These are phyloP conservation scores for Hypomontagnella submonticulosa DNA, from an alignment of 495 filamentous ascomycete genomes.

Conservation along the genomic window DNA sequence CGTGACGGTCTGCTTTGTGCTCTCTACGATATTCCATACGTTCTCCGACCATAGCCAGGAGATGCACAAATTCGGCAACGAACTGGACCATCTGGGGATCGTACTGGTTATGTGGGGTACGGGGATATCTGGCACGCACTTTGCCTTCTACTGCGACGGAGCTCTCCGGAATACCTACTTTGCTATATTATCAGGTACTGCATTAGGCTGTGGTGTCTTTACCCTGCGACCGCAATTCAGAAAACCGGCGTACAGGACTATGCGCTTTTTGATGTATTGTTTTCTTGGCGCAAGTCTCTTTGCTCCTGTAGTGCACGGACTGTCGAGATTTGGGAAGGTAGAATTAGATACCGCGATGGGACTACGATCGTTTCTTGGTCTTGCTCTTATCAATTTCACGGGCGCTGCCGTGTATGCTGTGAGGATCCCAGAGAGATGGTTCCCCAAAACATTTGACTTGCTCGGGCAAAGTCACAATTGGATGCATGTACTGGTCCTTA, in stretches of 20 bases:
- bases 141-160: conserved; percentile 15
- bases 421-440: conserved; percentile 17
- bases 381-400: conserved; percentile 16
- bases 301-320: conserved; percentile 1
- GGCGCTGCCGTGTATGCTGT: conserved; percentile 9
- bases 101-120: conserved; percentile 19
- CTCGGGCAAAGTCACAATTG: conserved; percentile 20
- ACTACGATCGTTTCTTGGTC: conserved; percentile 7
- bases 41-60: conserved; percentile 15
- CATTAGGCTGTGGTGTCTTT: conserved; percentile 4
- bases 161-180: conserved; percentile 13
- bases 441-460: conserved; percentile 11
- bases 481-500: conserved; percentile 16
- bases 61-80: conserved; percentile 17
- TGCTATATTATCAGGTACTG: background rate
- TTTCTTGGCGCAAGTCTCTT: conserved; percentile 14
- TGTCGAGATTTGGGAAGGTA: background rate
- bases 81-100: conserved; percentile 19
- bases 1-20: conserved; percentile 14
- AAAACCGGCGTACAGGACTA: conserved; percentile 11
- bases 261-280: conserved; percentile 14
- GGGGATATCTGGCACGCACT: conserved; percentile 9
- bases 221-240: conserved; percentile 11
- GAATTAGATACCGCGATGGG: conserved; percentile 12
- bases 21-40: conserved; percentile 17